Evolutionary conservation across 2,329 filamentous ascomycete species (phyloP), one percentile per base, ranked within the genome.

Genomic region (Scedosporium boydii): DNA sequence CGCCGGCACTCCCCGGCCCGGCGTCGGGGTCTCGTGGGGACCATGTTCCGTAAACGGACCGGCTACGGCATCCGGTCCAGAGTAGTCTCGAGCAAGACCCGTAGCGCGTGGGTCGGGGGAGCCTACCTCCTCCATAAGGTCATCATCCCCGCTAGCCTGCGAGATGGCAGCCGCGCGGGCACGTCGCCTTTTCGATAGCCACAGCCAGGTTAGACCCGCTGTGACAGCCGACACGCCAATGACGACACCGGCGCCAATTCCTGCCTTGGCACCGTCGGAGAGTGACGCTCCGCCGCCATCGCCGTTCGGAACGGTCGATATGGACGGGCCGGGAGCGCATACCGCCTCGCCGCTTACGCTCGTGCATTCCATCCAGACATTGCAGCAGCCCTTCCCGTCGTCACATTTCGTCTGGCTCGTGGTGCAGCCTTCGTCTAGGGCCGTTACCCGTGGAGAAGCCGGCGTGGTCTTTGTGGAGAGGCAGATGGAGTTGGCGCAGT

Each of bases 231-330:
- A 80, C 44, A 82, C 71, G 29, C 73, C 79, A 0, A 81, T 69
- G 1, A 80, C 76, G 3, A 81, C 77, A 18, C 82, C 84, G 0
- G 81, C 74, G 5, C 79, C 82, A n/a, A 87, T 80, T 2, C 84
- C 84, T 0, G 80, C 82, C 67, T 80, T 83, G 2, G 81, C 82
- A 0, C 79, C 82, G 1, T 75, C 69, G 1, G 80, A 79, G 5
- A 84, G 69, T 2, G 70, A 69, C 2, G 62, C 63, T 27, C 53
- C 60, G 27, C 57, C 61, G 59, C 59, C 64, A 18, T 65, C 60
- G 12, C 74, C 67, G 26, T 67, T 66, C 3, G 71, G 65, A 12
- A 69, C 71, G n/a, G 73, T 70, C 2, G 70, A 70, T 2, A 74
- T 72, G 3, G 72, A 69, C 55, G 70, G 69, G 4, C 70, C 68